phyloP scores from a whole-genome alignment of 805 yeast species.

The Wilhelminamyces savonicus region DNA sequence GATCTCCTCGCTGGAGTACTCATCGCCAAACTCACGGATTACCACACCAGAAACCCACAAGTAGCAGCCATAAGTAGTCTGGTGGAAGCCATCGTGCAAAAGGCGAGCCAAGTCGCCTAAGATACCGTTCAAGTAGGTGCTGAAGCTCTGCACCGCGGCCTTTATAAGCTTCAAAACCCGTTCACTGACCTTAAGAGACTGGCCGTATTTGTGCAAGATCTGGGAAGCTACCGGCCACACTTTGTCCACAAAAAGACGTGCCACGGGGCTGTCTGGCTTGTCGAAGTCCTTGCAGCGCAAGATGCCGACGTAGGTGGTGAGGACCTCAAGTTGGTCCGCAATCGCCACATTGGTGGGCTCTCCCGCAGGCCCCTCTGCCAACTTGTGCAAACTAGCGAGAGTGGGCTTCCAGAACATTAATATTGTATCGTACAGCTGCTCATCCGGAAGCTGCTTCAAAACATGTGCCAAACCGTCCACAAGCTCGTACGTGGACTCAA shows the following conservation, averaged over 20 bases:
- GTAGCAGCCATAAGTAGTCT: slow-evolving; percentile 71
- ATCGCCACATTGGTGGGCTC: slow-evolving; percentile 29
- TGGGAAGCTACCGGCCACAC: slow-evolving; percentile 54
- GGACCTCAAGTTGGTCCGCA: slow-evolving; percentile 70
- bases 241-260: slow-evolving; percentile 43
- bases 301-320: slow-evolving; percentile 53
- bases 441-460: slow-evolving; percentile 52
- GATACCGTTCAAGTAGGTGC: slow-evolving; percentile 49
- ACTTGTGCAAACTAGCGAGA: slow-evolving; percentile 36
- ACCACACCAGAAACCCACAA: slow-evolving; percentile 86
- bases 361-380: slow-evolving; percentile 9
- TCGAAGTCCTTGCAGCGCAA: slow-evolving; percentile 40
- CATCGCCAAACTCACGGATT: slow-evolving; percentile 67
- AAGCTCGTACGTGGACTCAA: slow-evolving; percentile 67
- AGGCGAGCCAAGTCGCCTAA: slow-evolving; percentile 60
- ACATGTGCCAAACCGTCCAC: slow-evolving; percentile 89
- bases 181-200: slow-evolving; percentile 63
- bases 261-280: slow-evolving; percentile 42
- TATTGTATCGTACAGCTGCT: slow-evolving; percentile 46
- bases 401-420: slow-evolving; percentile 65
- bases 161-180: slow-evolving; percentile 64
- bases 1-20: slow-evolving; percentile 37
- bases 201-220: slow-evolving; percentile 50
- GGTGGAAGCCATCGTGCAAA: slow-evolving; percentile 63
- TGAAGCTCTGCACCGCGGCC: slow-evolving; percentile 57